Percentiles rank a stretch among this genome's conserved stretches.
Conservation (phyloP, 2,329 filamentous ascomycete genomes). For the Penicillium capsulatum region DNA sequence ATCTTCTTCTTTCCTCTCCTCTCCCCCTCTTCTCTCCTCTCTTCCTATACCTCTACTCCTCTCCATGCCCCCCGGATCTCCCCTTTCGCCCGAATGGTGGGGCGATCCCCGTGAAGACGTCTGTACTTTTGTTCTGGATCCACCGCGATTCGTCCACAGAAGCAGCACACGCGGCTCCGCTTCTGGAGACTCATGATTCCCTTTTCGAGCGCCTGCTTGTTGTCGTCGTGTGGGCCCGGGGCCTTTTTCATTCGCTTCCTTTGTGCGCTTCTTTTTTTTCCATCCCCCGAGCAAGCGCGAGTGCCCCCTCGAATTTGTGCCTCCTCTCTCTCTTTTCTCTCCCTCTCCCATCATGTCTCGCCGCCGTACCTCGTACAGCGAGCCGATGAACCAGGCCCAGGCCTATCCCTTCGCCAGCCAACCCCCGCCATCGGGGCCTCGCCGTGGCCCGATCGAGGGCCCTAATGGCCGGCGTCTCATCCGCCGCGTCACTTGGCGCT, state of each 20-base stretch:
- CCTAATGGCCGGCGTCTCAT: slow-evolving; percentile 38
- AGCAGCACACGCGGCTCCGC: slow-evolving; percentile 7
- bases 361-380: slow-evolving; percentile 37
- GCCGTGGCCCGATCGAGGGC: slow-evolving; percentile 39
- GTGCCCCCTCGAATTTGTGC: slow-evolving; percentile 6
- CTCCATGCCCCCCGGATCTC: slow-evolving; percentile 22
- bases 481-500: slow-evolving; percentile 42
- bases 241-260: slow-evolving; percentile 16
- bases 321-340: slow-evolving; percentile 8
- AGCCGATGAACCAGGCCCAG: slow-evolving; percentile 33
- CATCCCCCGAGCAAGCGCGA: too few relatives aligned
- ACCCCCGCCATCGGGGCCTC: slow-evolving; percentile 21
- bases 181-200: slow-evolving; percentile 17
- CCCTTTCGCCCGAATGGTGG: slow-evolving; percentile 27
- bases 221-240: slow-evolving; percentile 7
- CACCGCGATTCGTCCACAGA: neutral
- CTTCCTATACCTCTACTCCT: neutral
- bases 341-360: slow-evolving; percentile 31
- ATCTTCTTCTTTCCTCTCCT: neutral
- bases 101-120: slow-evolving; percentile 3
- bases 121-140: slow-evolving; percentile 17
- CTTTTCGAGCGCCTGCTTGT: slow-evolving; percentile 16
- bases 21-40: neutral
- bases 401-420: slow-evolving; percentile 33
- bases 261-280: neutral